These are phyloP conservation scores for Blastobotrys robertii DNA, from an alignment of 805 yeast genomes.

Conservation along the genomic window DNA sequence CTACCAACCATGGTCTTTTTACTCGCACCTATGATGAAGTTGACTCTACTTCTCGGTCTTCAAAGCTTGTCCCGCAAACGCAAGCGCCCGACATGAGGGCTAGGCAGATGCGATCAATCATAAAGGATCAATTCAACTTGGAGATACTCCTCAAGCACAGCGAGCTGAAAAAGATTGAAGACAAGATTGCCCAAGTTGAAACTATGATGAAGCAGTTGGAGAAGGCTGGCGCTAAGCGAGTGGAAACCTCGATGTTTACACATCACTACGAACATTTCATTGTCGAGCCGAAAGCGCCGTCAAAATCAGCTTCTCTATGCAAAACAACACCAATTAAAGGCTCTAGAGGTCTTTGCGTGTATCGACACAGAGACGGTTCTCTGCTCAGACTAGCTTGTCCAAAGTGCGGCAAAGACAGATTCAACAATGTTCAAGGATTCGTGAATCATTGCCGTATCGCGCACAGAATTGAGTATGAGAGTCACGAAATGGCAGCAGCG, in stretches of 20 bases:
- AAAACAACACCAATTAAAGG: no score
- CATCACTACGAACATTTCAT: background rate
- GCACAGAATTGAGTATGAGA: constrained; percentile 29
- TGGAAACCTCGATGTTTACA: background rate
- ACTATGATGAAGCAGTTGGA: constrained; percentile 26
- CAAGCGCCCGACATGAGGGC: no score
- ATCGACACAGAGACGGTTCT: constrained; percentile 45
- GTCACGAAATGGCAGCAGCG: no score
- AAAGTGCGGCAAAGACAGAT: constrained; percentile 56
- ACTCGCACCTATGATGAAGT: no score
- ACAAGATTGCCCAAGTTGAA: constrained; percentile 27
- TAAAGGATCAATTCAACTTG: constrained; percentile 25
- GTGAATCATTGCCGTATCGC: constrained; percentile 68
- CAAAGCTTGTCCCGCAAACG: no score
- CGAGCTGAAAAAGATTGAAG: constrained; percentile 25
- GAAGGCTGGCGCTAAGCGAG: constrained; percentile 3
- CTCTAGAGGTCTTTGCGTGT: constrained; percentile 10
- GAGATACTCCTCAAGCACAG: constrained; percentile 30
- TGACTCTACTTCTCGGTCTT: no score
- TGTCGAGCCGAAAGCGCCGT: background rate
- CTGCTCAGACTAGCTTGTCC: constrained; percentile 60
- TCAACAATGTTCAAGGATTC: constrained; percentile 73
- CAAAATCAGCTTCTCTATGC: background rate
- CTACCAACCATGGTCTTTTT: no score
- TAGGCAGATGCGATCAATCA: constrained; percentile 9